Base-by-base conservation (phyloP, 495 filamentous ascomycete genomes). In the Terfezia claveryi region DNA sequence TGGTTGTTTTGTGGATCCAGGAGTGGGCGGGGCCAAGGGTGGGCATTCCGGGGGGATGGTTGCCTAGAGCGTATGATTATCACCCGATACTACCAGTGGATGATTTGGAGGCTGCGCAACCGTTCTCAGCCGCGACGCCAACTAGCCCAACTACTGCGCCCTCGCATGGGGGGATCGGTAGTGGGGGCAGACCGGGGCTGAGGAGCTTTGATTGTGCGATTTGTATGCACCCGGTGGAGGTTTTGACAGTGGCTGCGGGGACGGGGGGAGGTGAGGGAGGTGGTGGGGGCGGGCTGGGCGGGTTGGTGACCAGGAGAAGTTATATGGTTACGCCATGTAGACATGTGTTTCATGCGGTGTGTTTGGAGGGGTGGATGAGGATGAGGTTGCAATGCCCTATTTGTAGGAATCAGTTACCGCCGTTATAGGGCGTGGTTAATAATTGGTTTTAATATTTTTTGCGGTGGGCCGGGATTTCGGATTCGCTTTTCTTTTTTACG, bases 261-360 rank as follows among this genome's bases (percentile, higher is more conserved):
- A 72, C 65, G 54, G 72, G 69, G 50, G 62, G 79, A 68, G 56
- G 71, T 68, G 58, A 65, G 67, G 49, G 59, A 62, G 56, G 71
- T 59, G 20, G 67, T 54, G 64, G 70, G 10, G 78, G 79, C 11
- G 78, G 79, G 17, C 75, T 84, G 41, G 70, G 76, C 2, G 82
- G 78, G 23, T 74, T 93, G 53, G 72, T 94, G 56, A 83, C 81
- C 23, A 72, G 89, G 55, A 75, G 87, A 51, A 69, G 73, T 54
- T 95, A 95, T 67, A 98, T 98, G 91, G 86, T 96, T 23, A 98
- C 91, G 54, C 89, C 91, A 37, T 98, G 91, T 66, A 74, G 86
- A 54, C 91, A 98, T 71, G 88, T 94, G 23, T 98, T 96, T 65
- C 91, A 98, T 65, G 92, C 82, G 50, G 72, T 77, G 52, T 98